Evolutionary conservation across 1,284 basidiomycete genomes (phyloP), one percentile per base, ranked within the genome.

Genomic region (Apiotrichum akiyoshidainum): DNA sequence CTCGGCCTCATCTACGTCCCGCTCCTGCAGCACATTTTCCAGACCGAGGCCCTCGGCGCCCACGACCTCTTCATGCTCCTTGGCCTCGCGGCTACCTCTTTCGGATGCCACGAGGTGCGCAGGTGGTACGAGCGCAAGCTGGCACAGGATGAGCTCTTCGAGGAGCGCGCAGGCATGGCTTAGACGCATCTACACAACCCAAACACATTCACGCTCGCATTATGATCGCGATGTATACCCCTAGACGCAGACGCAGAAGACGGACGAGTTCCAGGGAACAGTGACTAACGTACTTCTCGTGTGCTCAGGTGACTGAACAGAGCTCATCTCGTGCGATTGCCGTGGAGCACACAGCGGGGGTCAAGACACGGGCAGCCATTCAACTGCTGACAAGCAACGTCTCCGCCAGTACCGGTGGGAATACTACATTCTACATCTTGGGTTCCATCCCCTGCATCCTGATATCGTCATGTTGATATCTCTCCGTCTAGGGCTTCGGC

Each of bases 11-110:
- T 99, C 59, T 99, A 98, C 75, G 82, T 98, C 46, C 89, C 93
- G 0, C 82, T 90, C 61, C 85, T 98, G 81, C 95, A 98, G 76
- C 82, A 84, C 51, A 82, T 99, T 46, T 99, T 98, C 83, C 92
- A 97, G 79, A 99, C 95, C 12, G 88, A 88, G 64, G 85, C 88
- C 9, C 81, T 99, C 16, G 80, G 81, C 34, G 54, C 80, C 19
- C 76, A 81, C 47, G 95, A 99, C 77, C 67, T 99, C 60, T 78
- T 80, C 33, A 83, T 87, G 40, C 81, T 99, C 3, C 71, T 94
- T 26, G 78, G 80, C n/a, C 78, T 97, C 34, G 90, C 86, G 0
- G 85, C 71, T 1, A 79, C 83, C 16, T 89, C 87, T 55, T 86
- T 92, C 71, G 77, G 71, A 21, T 55, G 90, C 64, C 94, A 98